Evolutionary conservation across 1,284 basidiomycete genomes (phyloP), one percentile per base, ranked within the genome.

Genomic region (Athelia sp.): DNA sequence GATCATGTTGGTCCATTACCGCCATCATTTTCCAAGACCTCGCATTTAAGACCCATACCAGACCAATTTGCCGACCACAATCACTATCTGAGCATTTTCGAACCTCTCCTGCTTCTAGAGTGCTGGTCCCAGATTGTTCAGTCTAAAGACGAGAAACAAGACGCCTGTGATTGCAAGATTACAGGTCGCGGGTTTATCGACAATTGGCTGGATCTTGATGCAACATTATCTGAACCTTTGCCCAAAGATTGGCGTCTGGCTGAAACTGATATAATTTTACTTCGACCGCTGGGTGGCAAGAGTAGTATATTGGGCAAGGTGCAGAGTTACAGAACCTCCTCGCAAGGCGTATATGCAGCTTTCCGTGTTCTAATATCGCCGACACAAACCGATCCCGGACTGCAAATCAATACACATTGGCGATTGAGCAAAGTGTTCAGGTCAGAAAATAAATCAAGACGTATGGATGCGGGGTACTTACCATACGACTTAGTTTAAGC

Each of bases 51-150:
- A 6, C 67, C 65, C 3, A 76, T 96, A 3, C 88, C 89, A 0
- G 78, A 82, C 45, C 70, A 66, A 6, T 98, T 98, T 63, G 58
- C 59, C 2, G 76, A 80, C 51, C 78, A 84, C 47, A 63, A 72
- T 3, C 79, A 93, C 26, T 99, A 97, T 66, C 76, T 81, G 36
- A 71, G 72, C 22, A 73, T 87, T 22, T 93, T 97, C 61, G 83
- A 93, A 56, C 93, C 97, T 1, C 74, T 99, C n/a, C 73, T 98
- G 21, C 70, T 95, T 26, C 75, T 92, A 52, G 97, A 99, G 68
- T 87, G 90, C 54, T 98, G 97, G 95, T 83, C 89, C 23, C 93
- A 98, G 61, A 78, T 98, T 50, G 62, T 73, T 31, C 80, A 91
- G 62, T 82, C 92, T 24, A 88, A 91, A 58, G 83, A 89, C 50